Conservation (phyloP, 192 early-diverging fungal genomes). For the Coemansia sp. region DNA sequence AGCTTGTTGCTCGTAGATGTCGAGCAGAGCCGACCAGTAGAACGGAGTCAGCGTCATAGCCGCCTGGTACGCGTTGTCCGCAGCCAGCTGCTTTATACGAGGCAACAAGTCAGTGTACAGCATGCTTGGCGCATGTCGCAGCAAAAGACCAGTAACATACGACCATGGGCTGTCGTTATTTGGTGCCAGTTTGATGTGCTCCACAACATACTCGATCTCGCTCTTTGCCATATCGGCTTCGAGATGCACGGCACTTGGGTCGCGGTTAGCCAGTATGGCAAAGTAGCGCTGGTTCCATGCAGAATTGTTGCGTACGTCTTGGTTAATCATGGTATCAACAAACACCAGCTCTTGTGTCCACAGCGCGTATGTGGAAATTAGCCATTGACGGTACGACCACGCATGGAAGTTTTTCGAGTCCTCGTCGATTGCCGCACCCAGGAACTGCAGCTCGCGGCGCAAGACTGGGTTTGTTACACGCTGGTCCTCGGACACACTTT, state of each 20-base stretch:
- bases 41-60: constrained; percentile 32
- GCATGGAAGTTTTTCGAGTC: constrained; percentile 99
- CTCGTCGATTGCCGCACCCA: constrained; percentile 64
- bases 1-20: constrained; percentile 44
- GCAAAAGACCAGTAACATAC: constrained; percentile 72
- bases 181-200: constrained; percentile 76
- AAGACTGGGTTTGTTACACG: constrained; percentile 35
- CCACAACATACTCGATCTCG: constrained; percentile 61
- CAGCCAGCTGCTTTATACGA: constrained; percentile 27
- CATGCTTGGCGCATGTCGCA: constrained; percentile 35
- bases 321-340: constrained; percentile 66
- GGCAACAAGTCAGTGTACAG: constrained; percentile 37
- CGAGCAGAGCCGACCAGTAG: constrained; percentile 52
- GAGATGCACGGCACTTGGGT: not conserved
- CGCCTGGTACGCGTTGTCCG: constrained; percentile 9
- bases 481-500: constrained; percentile 35
- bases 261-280: constrained; percentile 55
- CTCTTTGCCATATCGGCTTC: constrained; percentile 16
- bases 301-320: constrained; percentile 95
- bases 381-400: constrained; percentile 97
- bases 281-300: constrained; percentile 98
- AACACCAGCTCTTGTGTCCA: constrained; percentile 82
- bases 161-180: constrained; percentile 93
- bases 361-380: constrained; percentile 67
- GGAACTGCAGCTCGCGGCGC: constrained; percentile 70